Percentiles rank a stretch among this genome's conserved stretches.
Evolutionary conservation across 495 filamentous ascomycete genomes (phyloP).

Genomic region (Penicillium argentinense): DNA sequence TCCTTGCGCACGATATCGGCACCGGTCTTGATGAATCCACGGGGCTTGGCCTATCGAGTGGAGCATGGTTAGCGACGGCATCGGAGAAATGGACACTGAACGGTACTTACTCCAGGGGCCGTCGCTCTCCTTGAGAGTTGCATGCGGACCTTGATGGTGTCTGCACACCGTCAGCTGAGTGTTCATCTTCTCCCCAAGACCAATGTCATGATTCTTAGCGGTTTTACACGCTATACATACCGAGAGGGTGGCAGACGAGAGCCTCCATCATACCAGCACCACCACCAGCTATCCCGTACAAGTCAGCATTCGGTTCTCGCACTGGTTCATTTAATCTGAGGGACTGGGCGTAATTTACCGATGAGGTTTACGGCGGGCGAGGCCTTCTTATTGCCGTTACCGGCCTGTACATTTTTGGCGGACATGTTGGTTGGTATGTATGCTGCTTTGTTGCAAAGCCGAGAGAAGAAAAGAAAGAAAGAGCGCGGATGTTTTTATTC

Average conservation of each 20-base stretch:
- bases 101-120: slow-evolving; percentile 67
- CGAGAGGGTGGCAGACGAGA: slow-evolving; percentile 91
- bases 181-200: no score
- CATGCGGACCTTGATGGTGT: slow-evolving; percentile 99
- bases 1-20: slow-evolving; percentile 84
- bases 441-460: no score
- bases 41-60: slow-evolving; percentile 60
- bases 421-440: slow-evolving; percentile 52
- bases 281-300: slow-evolving; percentile 71
- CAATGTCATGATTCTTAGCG: no score
- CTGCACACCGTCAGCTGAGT: slow-evolving; percentile 41
- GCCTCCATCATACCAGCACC: slow-evolving; percentile 99
- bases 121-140: slow-evolving; percentile 88
- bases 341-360: slow-evolving; percentile 52
- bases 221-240: no score
- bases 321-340: neutral
- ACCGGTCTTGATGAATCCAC: slow-evolving; percentile 87
- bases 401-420: slow-evolving; percentile 56
- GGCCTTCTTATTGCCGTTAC: slow-evolving; percentile 73
- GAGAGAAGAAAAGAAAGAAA: neutral
- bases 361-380: slow-evolving; percentile 92
- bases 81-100: neutral
- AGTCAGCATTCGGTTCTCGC: slow-evolving; percentile 25
- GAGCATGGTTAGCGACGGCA: slow-evolving; percentile 19
- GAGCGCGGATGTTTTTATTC: slow-evolving; percentile 1